phyloP scores from a whole-genome alignment of 2,329 filamentous ascomycete genomes.

The Teratosphaeria pseudoeucalypti region DNA sequence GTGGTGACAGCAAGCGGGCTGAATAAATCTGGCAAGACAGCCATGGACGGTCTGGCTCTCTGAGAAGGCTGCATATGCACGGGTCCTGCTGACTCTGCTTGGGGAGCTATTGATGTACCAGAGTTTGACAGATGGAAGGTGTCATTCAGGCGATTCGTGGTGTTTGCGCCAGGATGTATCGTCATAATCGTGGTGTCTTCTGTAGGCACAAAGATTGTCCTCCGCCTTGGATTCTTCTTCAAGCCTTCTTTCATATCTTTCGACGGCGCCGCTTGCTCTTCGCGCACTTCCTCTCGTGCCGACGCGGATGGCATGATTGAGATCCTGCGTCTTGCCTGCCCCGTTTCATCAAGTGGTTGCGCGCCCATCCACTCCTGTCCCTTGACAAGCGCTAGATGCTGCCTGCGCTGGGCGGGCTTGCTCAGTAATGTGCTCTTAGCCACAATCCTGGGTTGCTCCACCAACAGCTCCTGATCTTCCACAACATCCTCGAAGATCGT shows the following conservation, averaged over 20 bases:
- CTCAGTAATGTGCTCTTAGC: conserved; percentile 14
- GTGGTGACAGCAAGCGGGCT: background rate
- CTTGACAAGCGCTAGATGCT: background rate
- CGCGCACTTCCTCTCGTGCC: background rate
- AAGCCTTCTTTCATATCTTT: background rate
- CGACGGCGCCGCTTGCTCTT: background rate
- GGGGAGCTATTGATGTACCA: background rate
- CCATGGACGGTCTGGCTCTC: background rate
- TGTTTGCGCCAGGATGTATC: conserved; percentile 39
- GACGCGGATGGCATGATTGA: background rate
- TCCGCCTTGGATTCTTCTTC: conserved; percentile 33
- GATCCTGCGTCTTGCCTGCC: conserved; percentile 4
- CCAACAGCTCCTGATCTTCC: conserved; percentile 16
- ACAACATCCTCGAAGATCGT: conserved; percentile 26
- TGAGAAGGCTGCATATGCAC: background rate
- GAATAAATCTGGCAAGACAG: background rate
- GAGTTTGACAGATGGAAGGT: conserved; percentile 16
- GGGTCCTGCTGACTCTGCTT: background rate
- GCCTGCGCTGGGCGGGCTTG: conserved; percentile 18
- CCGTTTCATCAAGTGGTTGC: conserved; percentile 3
- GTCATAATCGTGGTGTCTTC: conserved; percentile 43
- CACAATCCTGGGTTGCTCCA: conserved; percentile 3
- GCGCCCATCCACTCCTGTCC: conserved; percentile 4
- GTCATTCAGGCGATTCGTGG: conserved; percentile 21
- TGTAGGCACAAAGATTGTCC: conserved; percentile 42